A percentile compares a stretch with the other conserved stretches of the same genome.
These are phyloP conservation scores for Discostella stelligera DNA, from an alignment of 352 stramenopile genomes.

Conservation along the genomic window DNA sequence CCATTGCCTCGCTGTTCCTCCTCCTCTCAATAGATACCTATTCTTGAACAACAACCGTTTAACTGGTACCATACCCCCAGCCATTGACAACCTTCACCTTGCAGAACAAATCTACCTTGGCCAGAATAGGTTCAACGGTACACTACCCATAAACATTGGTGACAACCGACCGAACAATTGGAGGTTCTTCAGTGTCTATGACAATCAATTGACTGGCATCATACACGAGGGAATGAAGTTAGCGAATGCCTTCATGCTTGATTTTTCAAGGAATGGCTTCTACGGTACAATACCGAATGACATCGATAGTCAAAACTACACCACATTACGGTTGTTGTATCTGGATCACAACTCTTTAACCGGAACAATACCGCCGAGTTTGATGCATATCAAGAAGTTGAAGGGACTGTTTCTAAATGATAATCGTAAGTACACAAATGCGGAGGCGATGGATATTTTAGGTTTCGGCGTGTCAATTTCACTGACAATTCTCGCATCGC, in stretches of 20 bases:
- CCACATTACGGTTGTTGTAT: conserved; percentile 60
- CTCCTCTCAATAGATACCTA: conserved; percentile 51
- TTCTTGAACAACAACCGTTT: conserved; percentile 75
- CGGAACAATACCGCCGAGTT: conserved; percentile 54
- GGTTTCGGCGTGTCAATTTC: conserved; percentile 16
- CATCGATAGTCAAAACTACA: conserved; percentile 44
- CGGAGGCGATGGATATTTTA: neutral
- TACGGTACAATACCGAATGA: conserved; percentile 47
- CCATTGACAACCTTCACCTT: conserved; percentile 51
- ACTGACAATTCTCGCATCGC: conserved; percentile 11
- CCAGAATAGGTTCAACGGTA: conserved; percentile 65
- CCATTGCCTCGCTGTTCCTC: neutral
- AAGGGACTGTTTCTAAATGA: conserved; percentile 57
- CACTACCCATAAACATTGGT: conserved; percentile 58
- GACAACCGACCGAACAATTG: conserved; percentile 46
- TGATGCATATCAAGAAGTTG: conserved; percentile 55
- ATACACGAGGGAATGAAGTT: conserved; percentile 38
- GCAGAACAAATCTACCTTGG: conserved; percentile 68
- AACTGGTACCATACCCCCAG: conserved; percentile 61
- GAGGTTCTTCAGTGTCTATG: conserved; percentile 45
- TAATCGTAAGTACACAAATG: conserved; percentile 42
- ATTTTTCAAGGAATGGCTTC: conserved; percentile 53
- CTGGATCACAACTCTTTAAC: conserved; percentile 65
- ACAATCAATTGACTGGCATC: conserved; percentile 41
- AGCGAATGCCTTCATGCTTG: conserved; percentile 44